Percentiles rank a stretch among this genome's conserved stretches.
Evolutionary conservation across 305 asterid species (phyloP).

Genomic region (Fraxinus greggii): DNA sequence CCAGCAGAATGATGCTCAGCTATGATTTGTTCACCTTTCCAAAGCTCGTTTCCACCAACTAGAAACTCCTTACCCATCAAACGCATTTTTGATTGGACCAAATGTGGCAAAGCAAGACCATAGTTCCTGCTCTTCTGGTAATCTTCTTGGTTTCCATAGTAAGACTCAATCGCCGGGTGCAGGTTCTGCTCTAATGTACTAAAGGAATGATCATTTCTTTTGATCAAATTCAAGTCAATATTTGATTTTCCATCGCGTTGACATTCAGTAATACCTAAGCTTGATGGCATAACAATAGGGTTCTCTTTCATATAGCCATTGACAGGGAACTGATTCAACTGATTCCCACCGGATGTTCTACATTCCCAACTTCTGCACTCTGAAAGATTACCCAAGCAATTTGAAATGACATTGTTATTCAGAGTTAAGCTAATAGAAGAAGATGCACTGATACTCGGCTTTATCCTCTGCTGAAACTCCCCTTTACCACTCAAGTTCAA

Average conservation of each 20-base stretch:
- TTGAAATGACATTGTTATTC: constrained; percentile 25
- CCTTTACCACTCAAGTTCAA: constrained; percentile 38
- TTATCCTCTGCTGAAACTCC: constrained; percentile 37
- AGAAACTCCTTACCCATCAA: constrained; percentile 74
- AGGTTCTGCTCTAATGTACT: constrained; percentile 23
- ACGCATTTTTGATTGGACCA: constrained; percentile 57
- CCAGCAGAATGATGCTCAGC: constrained; percentile 33
- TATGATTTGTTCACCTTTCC: constrained; percentile 47
- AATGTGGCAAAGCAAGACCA: constrained; percentile 14
- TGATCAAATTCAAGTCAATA: constrained; percentile 23
- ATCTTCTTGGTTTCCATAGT: constrained; percentile 28
- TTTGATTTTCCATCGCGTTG: constrained; percentile 29
- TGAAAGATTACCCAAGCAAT: constrained; percentile 25
- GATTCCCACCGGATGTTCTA: constrained; percentile 27
- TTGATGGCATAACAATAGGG: constrained; percentile 37
- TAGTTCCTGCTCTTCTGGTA: constrained; percentile 24
- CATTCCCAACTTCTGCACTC: constrained; percentile 31
- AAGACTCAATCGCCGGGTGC: constrained; percentile 21
- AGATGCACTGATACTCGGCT: constrained; percentile 27
- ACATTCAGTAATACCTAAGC: constrained; percentile 35
- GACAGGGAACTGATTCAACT: constrained; percentile 31
- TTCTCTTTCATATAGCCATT: constrained; percentile 33
- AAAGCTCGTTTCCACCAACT: constrained; percentile 42
- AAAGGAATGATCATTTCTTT: constrained; percentile 25
- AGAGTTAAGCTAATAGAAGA: constrained; percentile 33